A percentile compares a stretch with the other conserved stretches of the same genome.
These are phyloP conservation scores for Myriosclerotinia curreyana DNA, from an alignment of 2,329 filamentous ascomycete genomes.

Conservation along the genomic window DNA sequence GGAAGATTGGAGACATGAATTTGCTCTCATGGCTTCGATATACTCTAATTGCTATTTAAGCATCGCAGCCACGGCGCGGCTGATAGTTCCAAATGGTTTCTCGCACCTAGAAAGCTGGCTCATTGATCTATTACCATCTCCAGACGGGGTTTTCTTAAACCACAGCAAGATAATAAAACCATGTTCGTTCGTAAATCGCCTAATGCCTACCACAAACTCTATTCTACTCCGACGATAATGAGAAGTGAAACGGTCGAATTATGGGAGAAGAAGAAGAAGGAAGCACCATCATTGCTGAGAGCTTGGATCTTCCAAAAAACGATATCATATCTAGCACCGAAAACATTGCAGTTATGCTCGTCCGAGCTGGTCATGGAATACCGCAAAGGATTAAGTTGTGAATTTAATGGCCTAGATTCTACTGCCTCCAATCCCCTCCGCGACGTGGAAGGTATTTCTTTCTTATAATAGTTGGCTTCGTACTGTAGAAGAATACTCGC, in stretches of 20 bases:
- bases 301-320: constrained; percentile 11
- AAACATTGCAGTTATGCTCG: neutral
- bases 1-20: neutral
- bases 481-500: neutral
- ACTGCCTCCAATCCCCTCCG: neutral
- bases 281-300: neutral
- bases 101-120: neutral
- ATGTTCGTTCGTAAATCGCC: constrained; percentile 4
- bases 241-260: neutral
- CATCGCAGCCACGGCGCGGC: neutral
- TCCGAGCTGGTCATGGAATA: neutral
- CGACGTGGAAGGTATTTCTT: neutral
- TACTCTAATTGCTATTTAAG: neutral
- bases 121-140: neutral
- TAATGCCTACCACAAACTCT: neutral
- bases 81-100: neutral
- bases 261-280: neutral
- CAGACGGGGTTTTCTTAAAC: neutral
- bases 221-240: neutral
- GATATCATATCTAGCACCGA: constrained; percentile 4
- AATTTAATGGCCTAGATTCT: constrained; percentile 2
- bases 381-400: neutral
- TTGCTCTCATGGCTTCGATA: neutral
- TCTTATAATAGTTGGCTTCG: neutral
- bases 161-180: neutral